Base-by-base conservation (phyloP, 768 basidiomycete species). In the Phallus indusiatus region DNA sequence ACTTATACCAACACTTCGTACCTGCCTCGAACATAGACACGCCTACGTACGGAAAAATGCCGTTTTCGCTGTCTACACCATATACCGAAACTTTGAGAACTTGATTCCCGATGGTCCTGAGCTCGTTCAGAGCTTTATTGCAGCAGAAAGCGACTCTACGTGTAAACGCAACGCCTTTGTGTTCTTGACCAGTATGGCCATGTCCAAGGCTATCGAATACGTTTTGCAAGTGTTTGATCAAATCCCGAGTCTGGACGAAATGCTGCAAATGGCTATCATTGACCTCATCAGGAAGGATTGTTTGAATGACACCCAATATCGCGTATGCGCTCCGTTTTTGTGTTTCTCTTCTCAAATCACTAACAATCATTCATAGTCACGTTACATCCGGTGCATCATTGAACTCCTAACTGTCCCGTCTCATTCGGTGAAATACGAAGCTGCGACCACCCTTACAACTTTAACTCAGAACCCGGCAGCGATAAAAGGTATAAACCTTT, bases 21-120 rank as follows among this genome's bases (percentile, higher is more conserved):
- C 90, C 35, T 97, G 94, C 70, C 83, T 98, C 59, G 94, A 99
- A 74, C 95, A 98, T 73, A 85, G 95, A 54, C 96, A 98, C 72
- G 90, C 91, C 1, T 99, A 94, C 70, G 96, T 98, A 56, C 86
- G 96, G 67, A 97, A 97, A 77, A 95, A 97, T 68, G 96, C 96
- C 24, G 94, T 98, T 36, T 96, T 99, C 70, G 92, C 96, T 33
- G 79, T 96, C 47, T 94, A 88, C 71, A 84, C 92, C 57, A 95
- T 98, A 73, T 94, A 92, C 73, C 89, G 90, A 71, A 84, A 90
- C 73, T 92, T 93, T 66, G 94, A 97, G 68, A 78, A 90, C 70
- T 86, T 99, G 67, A 90, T 98, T 53, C 94, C 94, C 9, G 94
- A 99, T 68, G 95, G 91, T 0, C 88, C 96, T 1, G 95, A 98